A percentile compares a stretch with the other conserved stretches of the same genome.
Evolutionary conservation across 1,139 yeast genomes (phyloP).

Genomic region (Lodderomyces pseudojiufengensis): DNA sequence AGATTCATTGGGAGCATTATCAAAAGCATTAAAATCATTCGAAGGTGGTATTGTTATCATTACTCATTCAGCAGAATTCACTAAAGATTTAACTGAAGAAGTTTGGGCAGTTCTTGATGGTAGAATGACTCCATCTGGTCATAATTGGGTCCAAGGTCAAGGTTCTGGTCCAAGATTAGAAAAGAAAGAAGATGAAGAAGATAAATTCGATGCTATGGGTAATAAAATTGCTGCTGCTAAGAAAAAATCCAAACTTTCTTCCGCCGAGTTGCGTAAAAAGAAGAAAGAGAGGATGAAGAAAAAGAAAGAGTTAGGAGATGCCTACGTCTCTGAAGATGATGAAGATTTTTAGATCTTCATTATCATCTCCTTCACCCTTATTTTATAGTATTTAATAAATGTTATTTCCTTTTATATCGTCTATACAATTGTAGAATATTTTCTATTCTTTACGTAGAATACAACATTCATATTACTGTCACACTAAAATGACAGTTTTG

Average conservation of each 20-base stretch:
- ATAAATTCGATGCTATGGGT: conserved; percentile 99
- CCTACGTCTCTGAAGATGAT: conserved; percentile 94
- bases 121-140: conserved; percentile 99
- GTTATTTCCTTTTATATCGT: no score
- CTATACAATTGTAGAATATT: no score
- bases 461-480: no score
- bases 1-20: conserved; percentile 98
- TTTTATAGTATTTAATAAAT: no score
- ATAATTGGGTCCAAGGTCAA: conserved; percentile 99
- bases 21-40: conserved; percentile 97
- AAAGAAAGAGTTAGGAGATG: conserved; percentile 99
- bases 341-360: conserved; percentile 51
- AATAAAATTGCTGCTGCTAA: conserved; percentile 95
- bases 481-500: no score
- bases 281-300: conserved; percentile 99
- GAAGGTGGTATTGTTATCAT: conserved; percentile 99
- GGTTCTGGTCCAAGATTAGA: conserved; percentile 98
- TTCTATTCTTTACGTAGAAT: no score
- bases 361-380: no score
- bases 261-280: conserved; percentile 99
- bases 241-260: conserved; percentile 96
- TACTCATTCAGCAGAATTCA: conserved; percentile 99
- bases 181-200: conserved; percentile 97
- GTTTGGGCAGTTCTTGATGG: conserved; percentile 99
- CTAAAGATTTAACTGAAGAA: conserved; percentile 97